Conservation (phyloP, 1,139 yeast species). For the Magnusiomyces clavatus region DNA sequence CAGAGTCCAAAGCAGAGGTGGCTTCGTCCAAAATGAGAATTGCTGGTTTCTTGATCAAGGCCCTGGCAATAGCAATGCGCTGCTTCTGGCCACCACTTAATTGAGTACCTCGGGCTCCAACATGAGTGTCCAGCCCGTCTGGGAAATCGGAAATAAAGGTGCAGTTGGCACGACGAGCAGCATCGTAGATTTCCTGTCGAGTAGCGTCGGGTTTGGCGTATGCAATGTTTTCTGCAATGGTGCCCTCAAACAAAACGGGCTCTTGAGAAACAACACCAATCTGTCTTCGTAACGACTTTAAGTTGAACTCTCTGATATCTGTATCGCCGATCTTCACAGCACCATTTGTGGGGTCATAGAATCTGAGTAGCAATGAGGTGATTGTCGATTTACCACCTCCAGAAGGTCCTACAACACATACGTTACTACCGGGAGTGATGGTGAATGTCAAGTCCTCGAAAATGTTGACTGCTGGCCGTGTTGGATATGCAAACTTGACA, state of each 20-base stretch:
- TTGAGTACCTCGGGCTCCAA: constrained; percentile 83
- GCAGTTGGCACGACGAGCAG: constrained; percentile 75
- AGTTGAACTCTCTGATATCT: constrained; percentile 57
- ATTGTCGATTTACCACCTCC: constrained; percentile 95
- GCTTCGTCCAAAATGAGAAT: constrained; percentile 74
- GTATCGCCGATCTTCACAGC: constrained; percentile 59
- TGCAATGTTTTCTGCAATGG: constrained; percentile 75
- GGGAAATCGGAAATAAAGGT: constrained; percentile 69
- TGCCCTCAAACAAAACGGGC: constrained; percentile 85
- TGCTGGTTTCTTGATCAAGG: constrained; percentile 64
- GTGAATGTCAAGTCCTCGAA: constrained; percentile 58
- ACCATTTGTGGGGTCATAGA: constrained; percentile 73
- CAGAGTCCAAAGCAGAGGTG: constrained; percentile 77
- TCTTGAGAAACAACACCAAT: constrained; percentile 92
- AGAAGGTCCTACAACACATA: constrained; percentile 92
- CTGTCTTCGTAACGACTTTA: constrained; percentile 63
- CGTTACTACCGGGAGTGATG: constrained; percentile 76
- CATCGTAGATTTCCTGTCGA: constrained; percentile 57
- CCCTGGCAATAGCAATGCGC: constrained; percentile 76
- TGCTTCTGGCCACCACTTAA: constrained; percentile 87
- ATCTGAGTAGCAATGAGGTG: constrained; percentile 67
- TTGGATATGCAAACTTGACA: constrained; percentile 75
- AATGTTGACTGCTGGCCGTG: constrained; percentile 66
- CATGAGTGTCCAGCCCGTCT: constrained; percentile 69
- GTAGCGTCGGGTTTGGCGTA: constrained; percentile 61